Evolutionary conservation across 192 early-diverging fungal genomes (phyloP), one percentile per base, ranked within the genome.

Genomic region (Coemansia sp.): DNA sequence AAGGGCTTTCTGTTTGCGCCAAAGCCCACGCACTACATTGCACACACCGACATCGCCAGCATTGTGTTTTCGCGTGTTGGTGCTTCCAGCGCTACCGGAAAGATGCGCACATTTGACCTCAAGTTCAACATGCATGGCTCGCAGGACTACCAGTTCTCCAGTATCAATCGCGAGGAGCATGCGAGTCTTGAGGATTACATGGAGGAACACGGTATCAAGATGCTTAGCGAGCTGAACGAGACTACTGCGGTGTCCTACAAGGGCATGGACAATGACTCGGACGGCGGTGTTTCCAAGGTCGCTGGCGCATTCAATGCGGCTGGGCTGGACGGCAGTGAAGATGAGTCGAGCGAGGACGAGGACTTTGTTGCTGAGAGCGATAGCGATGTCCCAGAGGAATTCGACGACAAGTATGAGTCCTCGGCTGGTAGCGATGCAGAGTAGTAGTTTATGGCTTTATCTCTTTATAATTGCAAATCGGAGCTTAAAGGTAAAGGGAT

Each of bases 1-100:
- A 94, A 94, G 71, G 89, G 89, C n/a, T 90, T 99, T 66, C 39
- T 99, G 48, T 95, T 96, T 61, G 89, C 96, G 53, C 93, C 93
- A 35, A 99, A 99, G 73, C 95, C 95, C 0, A 84, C 94, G n/a
- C 92, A 90, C 39, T 91, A 89, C 37, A 91, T 99, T 42, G 85
- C 93, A 9, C 89, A 90, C 53, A 65, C 74, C n/a, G 95, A 99
- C 28, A 94, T 97, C 52, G 81, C 84, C 28, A 86, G 85, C 20
- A 89, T 97, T 18, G 92, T 93, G 18, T 99, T 99, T 72, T 90
- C 93, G 25, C 91, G 96, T 64, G 92, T 83, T 4, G 79, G 70
- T 15, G 63, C 76, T 12, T 72, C 84, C n/a, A 74, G 78, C 23
- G 46, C 46, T 7, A 74, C 84, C 10, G 82, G 72, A 53, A 67